A percentile compares a stretch with the other conserved stretches of the same genome.
Evolutionary conservation across 805 yeast species (phyloP).

Genomic region (Yarrowia keelungensis): DNA sequence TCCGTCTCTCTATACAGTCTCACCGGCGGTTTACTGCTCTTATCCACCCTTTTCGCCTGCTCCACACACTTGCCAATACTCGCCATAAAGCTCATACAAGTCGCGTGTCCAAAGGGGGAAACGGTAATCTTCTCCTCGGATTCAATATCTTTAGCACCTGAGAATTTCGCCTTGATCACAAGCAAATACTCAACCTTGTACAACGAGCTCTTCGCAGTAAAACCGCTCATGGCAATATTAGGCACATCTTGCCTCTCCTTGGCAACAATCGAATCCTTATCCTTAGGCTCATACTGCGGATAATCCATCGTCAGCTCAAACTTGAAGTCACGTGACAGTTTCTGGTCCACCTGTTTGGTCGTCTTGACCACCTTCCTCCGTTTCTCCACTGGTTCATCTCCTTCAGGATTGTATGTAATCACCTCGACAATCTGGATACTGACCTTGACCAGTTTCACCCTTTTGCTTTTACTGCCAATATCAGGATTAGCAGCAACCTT

Average conservation of each 20-base stretch:
- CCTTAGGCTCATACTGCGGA: constrained; percentile 45
- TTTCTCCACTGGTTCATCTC: constrained; percentile 49
- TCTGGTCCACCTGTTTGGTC: constrained; percentile 45
- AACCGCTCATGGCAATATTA: constrained; percentile 47
- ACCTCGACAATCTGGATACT: constrained; percentile 51
- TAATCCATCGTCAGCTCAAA: constrained; percentile 47
- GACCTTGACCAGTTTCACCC: constrained; percentile 50
- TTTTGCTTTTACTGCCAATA: constrained; percentile 49
- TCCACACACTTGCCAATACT: constrained; percentile 49
- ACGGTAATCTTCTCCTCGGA: constrained; percentile 49
- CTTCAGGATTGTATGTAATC: constrained; percentile 47
- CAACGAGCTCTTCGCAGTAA: constrained; percentile 50
- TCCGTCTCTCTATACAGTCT: constrained; percentile 28
- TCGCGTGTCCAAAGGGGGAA: constrained; percentile 51
- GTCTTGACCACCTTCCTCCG: constrained; percentile 48
- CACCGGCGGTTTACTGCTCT: constrained; percentile 13
- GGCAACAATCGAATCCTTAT: constrained; percentile 45
- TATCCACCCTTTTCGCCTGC: constrained; percentile 43
- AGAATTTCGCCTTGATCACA: constrained; percentile 49
- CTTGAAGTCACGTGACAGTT: constrained; percentile 44
- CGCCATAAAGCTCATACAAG: constrained; percentile 50
- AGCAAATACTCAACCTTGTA: constrained; percentile 50
- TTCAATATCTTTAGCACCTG: constrained; percentile 52
- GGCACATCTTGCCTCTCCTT: constrained; percentile 52
- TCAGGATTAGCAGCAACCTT: constrained; percentile 51